phyloP scores from a whole-genome alignment of 73 alveolate genomes.

The Uronychia binucleata region DNA sequence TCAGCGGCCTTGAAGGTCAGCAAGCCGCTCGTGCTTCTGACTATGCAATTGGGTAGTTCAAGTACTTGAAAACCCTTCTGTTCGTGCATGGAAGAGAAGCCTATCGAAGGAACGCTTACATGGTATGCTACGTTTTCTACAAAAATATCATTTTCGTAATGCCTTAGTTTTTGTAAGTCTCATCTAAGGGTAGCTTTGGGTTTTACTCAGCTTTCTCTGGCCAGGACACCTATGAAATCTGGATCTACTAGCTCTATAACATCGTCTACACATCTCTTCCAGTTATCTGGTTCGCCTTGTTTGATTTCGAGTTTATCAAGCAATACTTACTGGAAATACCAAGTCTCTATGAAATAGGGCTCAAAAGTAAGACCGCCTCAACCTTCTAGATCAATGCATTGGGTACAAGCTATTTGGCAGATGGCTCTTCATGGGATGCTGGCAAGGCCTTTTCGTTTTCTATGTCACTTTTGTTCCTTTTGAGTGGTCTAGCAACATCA shows the following conservation, averaged over 20 bases:
- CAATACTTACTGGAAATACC: constrained; percentile 56
- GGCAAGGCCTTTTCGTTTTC: constrained; percentile 70
- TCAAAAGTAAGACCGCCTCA: constrained; percentile 15
- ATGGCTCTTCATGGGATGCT: constrained; percentile 84
- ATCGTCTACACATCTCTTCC: constrained; percentile 88
- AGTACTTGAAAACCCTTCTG: constrained; percentile 65
- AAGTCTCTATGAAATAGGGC: constrained; percentile 67
- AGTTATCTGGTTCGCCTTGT: constrained; percentile 82
- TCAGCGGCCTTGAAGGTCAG: constrained; percentile 95
- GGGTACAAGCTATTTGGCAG: constrained; percentile 71
- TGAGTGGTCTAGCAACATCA: constrained; percentile 9
- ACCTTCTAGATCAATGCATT: constrained; percentile 60
- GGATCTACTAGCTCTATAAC: constrained; percentile 93
- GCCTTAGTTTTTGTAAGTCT: constrained; percentile 46
- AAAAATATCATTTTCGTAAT: constrained; percentile 81
- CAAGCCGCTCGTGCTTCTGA: constrained; percentile 94
- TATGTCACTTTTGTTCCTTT: constrained; percentile 64
- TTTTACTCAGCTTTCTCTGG: constrained; percentile 84
- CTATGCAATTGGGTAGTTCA: constrained; percentile 86
- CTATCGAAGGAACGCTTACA: constrained; percentile 86
- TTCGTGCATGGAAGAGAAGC: constrained; percentile 95
- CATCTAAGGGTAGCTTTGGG: constrained; percentile 83
- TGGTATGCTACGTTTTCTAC: constrained; percentile 89
- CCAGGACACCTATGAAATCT: constrained; percentile 82
- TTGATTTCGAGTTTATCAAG: constrained; percentile 79